Evolutionary conservation across 805 yeast genomes (phyloP), one percentile per base, ranked within the genome.

Genomic region (Jamesozyma jinghongensis): DNA sequence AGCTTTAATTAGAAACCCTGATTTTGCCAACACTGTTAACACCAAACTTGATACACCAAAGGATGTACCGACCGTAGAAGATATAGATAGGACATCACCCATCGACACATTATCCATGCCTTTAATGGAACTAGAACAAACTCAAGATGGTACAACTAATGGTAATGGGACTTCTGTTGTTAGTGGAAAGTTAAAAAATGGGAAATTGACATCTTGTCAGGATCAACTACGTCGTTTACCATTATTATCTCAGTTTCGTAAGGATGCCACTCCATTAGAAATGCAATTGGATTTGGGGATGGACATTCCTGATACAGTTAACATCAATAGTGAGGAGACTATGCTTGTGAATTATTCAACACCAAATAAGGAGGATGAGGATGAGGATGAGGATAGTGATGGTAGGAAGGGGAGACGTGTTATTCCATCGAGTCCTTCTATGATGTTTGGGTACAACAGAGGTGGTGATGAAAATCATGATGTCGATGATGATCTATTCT

Each of bases 91-190:
- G 20, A 56, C 63, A 1, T 57, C 62, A 1, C 63, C 63, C 14
- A 50, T 56, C 3, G 61, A 55, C 37, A 55, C 63, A 6, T 42
- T 60, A 22, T 60, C 65, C 1, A 60, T 60, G 62, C 63, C 64
- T 3, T 32, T 59, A 38, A 54, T 58, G 52, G 65, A 60, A 27
- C 38, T 60, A 20, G 53, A 54, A 26, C 59, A 55, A 36, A 5
- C 16, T 5, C 22, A 40, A 14, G 33, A 13, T 10, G 30, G 34
- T n/a, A 34, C 44, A 5, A 35, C 32, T 13, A 18, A 41, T 11
- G 13, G n/a, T 12, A 20, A 19, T 11, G 19, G 29, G 8, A 30
- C 14, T 8, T 5, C n/a, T 13, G 19, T 13, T 12, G 11, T 16
- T 25, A 33, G n/a, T 10, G 27, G 17, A 10, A 18, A 38, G 12